Evolutionary conservation across 306 rosid genomes (phyloP).

Genomic region (Cotoneaster glaucophyllus): DNA sequence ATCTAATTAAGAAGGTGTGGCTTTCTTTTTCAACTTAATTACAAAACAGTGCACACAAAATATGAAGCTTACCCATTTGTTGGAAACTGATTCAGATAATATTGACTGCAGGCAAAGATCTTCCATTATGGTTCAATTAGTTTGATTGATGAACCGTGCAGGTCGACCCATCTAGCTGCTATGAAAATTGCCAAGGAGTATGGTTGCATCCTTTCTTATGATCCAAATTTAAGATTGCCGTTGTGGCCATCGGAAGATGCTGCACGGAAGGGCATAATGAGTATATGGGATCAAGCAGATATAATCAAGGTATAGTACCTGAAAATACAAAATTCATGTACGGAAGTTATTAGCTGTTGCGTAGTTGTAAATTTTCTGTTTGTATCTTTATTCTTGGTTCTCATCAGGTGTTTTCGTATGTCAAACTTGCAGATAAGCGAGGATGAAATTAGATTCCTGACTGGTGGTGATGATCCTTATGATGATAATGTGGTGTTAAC

Average conservation of each 20-base stretch:
- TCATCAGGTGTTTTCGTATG: slow-evolving; percentile 10
- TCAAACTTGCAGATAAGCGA: slow-evolving; percentile 59
- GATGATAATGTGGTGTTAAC: slow-evolving; percentile 64
- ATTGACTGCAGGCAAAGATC: slow-evolving; percentile 54
- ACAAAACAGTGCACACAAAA: neutral
- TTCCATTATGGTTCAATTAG: slow-evolving; percentile 96
- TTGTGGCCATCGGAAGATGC: slow-evolving; percentile 79
- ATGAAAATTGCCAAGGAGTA: slow-evolving; percentile 62
- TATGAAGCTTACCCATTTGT: neutral
- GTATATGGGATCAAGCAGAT: slow-evolving; percentile 82
- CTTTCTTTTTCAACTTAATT: neutral
- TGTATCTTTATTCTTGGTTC: neutral
- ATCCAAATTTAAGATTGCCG: slow-evolving; percentile 83
- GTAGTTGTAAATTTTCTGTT: neutral
- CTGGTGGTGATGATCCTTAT: slow-evolving; percentile 61
- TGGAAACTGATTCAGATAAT: slow-evolving; percentile 6
- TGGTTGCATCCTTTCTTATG: slow-evolving; percentile 82
- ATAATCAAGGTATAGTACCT: slow-evolving; percentile 56
- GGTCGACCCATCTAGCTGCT: slow-evolving; percentile 84
- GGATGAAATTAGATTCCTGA: slow-evolving; percentile 69
- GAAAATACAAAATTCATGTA: neutral
- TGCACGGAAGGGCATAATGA: slow-evolving; percentile 70
- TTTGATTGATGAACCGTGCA: slow-evolving; percentile 82
- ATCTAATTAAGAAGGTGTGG: slow-evolving; percentile 54
- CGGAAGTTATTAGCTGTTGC: neutral